phyloP scores from a whole-genome alignment of 2,329 filamentous ascomycete species.

The Ophiostoma ulmi region DNA sequence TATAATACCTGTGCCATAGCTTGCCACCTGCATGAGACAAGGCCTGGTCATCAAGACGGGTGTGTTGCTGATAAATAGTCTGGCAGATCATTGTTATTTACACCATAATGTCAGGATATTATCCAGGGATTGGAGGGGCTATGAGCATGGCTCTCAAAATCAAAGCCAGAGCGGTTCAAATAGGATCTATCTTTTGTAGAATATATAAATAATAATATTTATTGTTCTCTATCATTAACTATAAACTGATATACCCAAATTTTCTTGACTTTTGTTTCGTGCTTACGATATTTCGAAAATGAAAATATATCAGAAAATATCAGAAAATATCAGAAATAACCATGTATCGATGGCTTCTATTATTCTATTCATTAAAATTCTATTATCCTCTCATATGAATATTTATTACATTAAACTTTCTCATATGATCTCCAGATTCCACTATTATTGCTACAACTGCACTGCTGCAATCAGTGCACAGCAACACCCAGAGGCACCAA shows the following conservation, averaged over 20 bases:
- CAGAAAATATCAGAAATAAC: too few relatives aligned
- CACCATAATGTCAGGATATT: neutral
- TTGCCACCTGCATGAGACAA: neutral
- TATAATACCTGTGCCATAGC: neutral
- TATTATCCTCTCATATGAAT: too few relatives aligned
- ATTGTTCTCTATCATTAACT: too few relatives aligned
- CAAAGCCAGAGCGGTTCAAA: neutral
- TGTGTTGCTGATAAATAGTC: neutral
- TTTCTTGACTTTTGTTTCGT: too few relatives aligned
- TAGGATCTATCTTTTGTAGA: neutral
- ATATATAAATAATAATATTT: neutral
- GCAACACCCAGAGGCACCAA: neutral
- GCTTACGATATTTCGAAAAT: too few relatives aligned
- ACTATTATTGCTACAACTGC: neutral
- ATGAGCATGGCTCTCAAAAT: neutral
- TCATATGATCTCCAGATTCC: conserved; percentile 1
- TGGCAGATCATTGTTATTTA: neutral
- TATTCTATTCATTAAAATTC: too few relatives aligned
- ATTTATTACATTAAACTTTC: neutral
- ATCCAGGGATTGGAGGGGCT: neutral
- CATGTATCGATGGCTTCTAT: too few relatives aligned
- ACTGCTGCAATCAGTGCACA: neutral
- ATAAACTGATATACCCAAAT: too few relatives aligned
- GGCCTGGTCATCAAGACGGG: neutral
- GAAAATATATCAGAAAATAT: too few relatives aligned